A percentile compares a stretch with the other conserved stretches of the same genome.
phyloP scores from a whole-genome alignment of 345 rosid species.

The Physaria fendleri region DNA sequence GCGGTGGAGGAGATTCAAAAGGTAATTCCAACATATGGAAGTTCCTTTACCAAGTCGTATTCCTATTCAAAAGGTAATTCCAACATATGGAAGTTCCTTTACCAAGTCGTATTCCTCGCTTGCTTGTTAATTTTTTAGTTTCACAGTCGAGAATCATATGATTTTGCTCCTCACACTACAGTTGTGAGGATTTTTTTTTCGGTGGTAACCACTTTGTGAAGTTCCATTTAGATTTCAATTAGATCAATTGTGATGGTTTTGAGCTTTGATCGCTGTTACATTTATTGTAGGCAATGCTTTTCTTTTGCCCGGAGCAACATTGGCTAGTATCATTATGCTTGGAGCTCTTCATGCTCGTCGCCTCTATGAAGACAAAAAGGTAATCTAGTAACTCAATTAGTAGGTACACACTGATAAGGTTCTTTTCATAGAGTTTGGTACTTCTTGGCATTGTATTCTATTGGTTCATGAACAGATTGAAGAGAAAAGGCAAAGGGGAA shows the following conservation, averaged over 20 bases:
- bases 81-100: neutral
- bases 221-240: neutral
- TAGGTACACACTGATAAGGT: neutral
- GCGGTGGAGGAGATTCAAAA: conserved; percentile 41
- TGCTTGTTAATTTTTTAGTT: neutral
- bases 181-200: neutral
- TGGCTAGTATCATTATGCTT: conserved; percentile 89
- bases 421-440: neutral
- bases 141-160: neutral
- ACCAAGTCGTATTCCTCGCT: neutral
- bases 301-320: conserved; percentile 84
- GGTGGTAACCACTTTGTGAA: neutral
- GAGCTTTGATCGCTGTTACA: conserved; percentile 1
- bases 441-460: conserved; percentile 4
- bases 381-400: conserved; percentile 1
- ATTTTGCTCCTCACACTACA: neutral
- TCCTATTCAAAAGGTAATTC: conserved; percentile 43
- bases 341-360: conserved; percentile 95
- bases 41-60: neutral
- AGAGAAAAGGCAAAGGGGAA: conserved; percentile 75
- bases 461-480: conserved; percentile 45
- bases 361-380: conserved; percentile 86
- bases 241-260: conserved; percentile 7
- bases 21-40: conserved; percentile 29
- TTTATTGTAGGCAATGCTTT: conserved; percentile 49